Percentiles rank a stretch among this genome's conserved stretches.
Evolutionary conservation across 306 rosid species (phyloP).

Genomic region (Senna tora): DNA sequence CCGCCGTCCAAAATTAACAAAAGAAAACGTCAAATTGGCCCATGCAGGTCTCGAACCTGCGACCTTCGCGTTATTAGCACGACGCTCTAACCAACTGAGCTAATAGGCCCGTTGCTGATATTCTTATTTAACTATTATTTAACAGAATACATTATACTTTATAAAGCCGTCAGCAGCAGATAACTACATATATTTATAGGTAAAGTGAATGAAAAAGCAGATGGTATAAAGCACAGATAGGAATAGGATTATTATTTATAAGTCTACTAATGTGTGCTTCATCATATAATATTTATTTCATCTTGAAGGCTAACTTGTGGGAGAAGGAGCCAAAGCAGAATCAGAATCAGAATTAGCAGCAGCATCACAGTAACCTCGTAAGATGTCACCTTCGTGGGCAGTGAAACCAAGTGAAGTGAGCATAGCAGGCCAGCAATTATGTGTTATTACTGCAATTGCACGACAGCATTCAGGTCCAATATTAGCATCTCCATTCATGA

Average conservation of each 20-base stretch:
- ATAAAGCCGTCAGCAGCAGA: no score
- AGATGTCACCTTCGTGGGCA: slow-evolving; percentile 35
- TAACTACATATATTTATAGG: no score
- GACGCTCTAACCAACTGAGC: slow-evolving; percentile 20
- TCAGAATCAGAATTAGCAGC: slow-evolving; percentile 20
- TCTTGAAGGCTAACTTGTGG: neutral
- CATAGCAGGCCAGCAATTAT: slow-evolving; percentile 54
- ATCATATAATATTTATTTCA: no score
- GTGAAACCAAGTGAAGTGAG: slow-evolving; percentile 47
- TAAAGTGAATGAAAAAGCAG: no score
- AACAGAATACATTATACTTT: no score
- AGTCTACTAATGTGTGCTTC: no score
- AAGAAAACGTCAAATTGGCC: no score
- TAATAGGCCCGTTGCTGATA: no score
- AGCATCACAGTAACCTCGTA: slow-evolving; percentile 43
- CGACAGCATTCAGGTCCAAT: slow-evolving; percentile 47
- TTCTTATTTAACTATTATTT: no score
- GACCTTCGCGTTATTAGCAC: slow-evolving; percentile 42
- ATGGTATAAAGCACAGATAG: no score
- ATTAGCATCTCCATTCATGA: slow-evolving; percentile 34
- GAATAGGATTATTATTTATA: no score
- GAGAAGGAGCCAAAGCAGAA: slow-evolving; percentile 32
- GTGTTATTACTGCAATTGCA: slow-evolving; percentile 45
- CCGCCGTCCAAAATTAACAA: no score
- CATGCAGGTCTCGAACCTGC: slow-evolving; percentile 43